These are phyloP conservation scores for Paecilomyces sp. DNA, from an alignment of 2,329 filamentous ascomycete genomes.

Conservation along the genomic window DNA sequence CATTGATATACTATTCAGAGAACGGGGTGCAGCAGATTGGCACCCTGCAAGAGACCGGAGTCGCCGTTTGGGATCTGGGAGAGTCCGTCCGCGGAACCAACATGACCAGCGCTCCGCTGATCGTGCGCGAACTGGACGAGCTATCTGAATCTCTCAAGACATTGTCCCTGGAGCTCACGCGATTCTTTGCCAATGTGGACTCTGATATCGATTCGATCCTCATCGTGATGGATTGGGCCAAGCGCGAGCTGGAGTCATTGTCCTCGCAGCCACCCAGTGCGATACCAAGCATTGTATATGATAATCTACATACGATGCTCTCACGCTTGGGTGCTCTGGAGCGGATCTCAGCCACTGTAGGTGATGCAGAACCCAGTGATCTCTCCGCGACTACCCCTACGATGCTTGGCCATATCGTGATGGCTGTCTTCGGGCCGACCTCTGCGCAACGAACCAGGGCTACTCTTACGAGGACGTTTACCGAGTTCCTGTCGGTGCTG, in stretches of 20 bases:
- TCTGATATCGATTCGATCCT: slow-evolving; percentile 89
- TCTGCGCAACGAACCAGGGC: slow-evolving; percentile 71
- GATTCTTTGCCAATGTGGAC: slow-evolving; percentile 89
- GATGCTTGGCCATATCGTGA: slow-evolving; percentile 60
- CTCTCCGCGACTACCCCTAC: slow-evolving; percentile 49
- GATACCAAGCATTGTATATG: slow-evolving; percentile 63
- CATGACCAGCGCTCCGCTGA: slow-evolving; percentile 81
- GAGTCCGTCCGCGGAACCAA: slow-evolving; percentile 85
- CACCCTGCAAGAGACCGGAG: slow-evolving; percentile 81
- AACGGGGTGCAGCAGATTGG: slow-evolving; percentile 79
- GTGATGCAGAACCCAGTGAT: slow-evolving; percentile 10
- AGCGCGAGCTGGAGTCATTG: slow-evolving; percentile 70
- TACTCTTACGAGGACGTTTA: slow-evolving; percentile 79
- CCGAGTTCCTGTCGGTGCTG: slow-evolving; percentile 76
- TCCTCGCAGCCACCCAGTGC: slow-evolving; percentile 55
- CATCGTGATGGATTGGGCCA: slow-evolving; percentile 94
- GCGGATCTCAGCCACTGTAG: slow-evolving; percentile 19
- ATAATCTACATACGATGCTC: slow-evolving; percentile 75
- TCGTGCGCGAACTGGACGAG: slow-evolving; percentile 77
- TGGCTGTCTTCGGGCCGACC: slow-evolving; percentile 70
- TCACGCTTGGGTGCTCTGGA: slow-evolving; percentile 45
- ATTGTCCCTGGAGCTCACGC: slow-evolving; percentile 75
- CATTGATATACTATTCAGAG: slow-evolving; percentile 89
- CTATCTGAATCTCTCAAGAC: slow-evolving; percentile 79
- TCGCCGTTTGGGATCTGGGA: slow-evolving; percentile 89